A percentile compares a stretch with the other conserved stretches of the same genome.
Conservation (phyloP, 176 grass and related monocot species). For the Phoenix roebelenii region DNA sequence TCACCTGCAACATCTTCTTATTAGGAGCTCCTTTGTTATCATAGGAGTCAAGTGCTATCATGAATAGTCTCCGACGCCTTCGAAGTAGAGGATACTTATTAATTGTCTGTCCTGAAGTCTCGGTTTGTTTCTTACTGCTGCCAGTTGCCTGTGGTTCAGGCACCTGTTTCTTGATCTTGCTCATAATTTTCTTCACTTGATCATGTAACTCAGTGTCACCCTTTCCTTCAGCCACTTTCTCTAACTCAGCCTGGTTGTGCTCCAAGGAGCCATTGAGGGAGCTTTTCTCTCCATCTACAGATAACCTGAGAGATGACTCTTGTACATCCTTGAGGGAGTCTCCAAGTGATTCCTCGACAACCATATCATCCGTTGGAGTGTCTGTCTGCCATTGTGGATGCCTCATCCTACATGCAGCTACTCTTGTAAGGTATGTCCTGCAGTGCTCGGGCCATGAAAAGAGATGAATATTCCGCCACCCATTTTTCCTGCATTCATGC, state of each 20-base stretch:
- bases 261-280: conserved; percentile 29
- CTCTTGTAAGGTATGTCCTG: conserved; percentile 73
- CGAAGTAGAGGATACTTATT: conserved; percentile 78
- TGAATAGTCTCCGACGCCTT: conserved; percentile 63
- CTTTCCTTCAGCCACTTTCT: conserved; percentile 13
- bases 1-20: conserved; percentile 68
- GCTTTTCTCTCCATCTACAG: conserved; percentile 58
- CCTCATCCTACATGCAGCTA: conserved; percentile 76
- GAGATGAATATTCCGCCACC: conserved; percentile 83
- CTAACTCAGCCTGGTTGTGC: conserved; percentile 2
- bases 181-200: conserved; percentile 68
- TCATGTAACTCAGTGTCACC: conserved; percentile 40
- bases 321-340: conserved; percentile 85
- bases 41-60: conserved; percentile 81
- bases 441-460: conserved; percentile 99
- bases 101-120: conserved; percentile 18
- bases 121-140: conserved; percentile 22
- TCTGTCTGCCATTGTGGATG: conserved; percentile 79
- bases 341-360: conserved; percentile 47
- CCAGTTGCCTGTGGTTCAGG: conserved; percentile 11
- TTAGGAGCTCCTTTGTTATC: conserved; percentile 43
- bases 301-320: conserved; percentile 74
- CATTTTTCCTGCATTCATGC: conserved; percentile 90
- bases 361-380: conserved; percentile 46
- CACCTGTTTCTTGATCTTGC: conserved; percentile 61